Conservation (phyloP, 345 rosid genomes). For the Hibiscus mutabilis region DNA sequence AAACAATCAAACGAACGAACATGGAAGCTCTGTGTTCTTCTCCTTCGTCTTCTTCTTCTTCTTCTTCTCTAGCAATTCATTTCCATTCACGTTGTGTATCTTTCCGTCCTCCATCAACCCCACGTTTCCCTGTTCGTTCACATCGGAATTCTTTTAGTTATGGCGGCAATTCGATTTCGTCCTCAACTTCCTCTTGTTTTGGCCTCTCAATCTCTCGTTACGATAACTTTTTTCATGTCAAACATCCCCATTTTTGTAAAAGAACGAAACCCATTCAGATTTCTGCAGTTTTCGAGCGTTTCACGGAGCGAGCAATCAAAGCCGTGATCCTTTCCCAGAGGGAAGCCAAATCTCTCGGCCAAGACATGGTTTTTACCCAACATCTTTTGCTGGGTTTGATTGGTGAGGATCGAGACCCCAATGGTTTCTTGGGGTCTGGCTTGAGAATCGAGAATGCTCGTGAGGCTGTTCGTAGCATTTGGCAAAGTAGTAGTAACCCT, state of each 20-base stretch:
- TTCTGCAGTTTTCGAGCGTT: constrained; percentile 81
- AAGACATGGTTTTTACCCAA: constrained; percentile 76
- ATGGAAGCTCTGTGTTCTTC: constrained; percentile 61
- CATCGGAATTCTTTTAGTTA: constrained; percentile 5
- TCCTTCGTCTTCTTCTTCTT: constrained; percentile 49
- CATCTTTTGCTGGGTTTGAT: constrained; percentile 77
- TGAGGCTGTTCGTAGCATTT: constrained; percentile 57
- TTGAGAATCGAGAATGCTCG: constrained; percentile 63
- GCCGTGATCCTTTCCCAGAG: constrained; percentile 77
- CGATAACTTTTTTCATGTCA: constrained; percentile 18
- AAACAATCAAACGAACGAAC: background rate
- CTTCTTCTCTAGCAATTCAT: constrained; percentile 46
- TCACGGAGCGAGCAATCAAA: constrained; percentile 77
- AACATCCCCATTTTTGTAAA: constrained; percentile 21
- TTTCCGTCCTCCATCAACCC: constrained; percentile 18
- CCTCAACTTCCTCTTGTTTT: constrained; percentile 43
- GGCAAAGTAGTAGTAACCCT: constrained; percentile 32
- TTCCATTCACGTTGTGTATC: constrained; percentile 41
- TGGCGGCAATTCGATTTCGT: constrained; percentile 22
- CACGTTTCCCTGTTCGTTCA: constrained; percentile 18
- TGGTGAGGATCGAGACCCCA: constrained; percentile 68
- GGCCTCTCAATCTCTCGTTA: constrained; percentile 45
- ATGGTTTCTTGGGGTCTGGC: constrained; percentile 79
- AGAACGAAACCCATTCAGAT: constrained; percentile 38
- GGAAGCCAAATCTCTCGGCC: constrained; percentile 70